Evolutionary conservation across 2,329 filamentous ascomycete genomes (phyloP).

Genomic region (Pezicula neosporulosa): DNA sequence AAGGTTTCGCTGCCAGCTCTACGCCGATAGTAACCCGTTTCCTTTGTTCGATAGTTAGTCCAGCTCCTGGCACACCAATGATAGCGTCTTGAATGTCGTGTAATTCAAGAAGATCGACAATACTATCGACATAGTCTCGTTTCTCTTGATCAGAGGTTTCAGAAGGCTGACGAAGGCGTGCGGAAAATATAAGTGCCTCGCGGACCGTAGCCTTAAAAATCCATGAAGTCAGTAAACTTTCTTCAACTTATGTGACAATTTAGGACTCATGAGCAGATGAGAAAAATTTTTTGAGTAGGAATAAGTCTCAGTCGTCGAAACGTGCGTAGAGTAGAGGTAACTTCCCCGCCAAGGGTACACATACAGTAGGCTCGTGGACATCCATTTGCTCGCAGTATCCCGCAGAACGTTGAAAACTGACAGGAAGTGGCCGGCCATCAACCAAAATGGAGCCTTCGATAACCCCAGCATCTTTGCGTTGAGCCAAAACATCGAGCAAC

Average conservation of each 20-base stretch:
- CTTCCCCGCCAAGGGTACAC: too few species aligned
- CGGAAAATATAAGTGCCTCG: conserved; percentile 81
- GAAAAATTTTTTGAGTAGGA: too few species aligned
- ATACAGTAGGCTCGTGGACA: conserved; percentile 75
- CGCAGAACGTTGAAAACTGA: conserved; percentile 69
- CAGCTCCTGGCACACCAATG: conserved; percentile 55
- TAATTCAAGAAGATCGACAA: conserved; percentile 59
- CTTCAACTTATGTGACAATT: too few species aligned
- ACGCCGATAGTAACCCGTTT: conserved; percentile 57
- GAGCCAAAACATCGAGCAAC: conserved; percentile 78
- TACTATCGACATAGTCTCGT: conserved; percentile 76
- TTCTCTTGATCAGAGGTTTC: conserved; percentile 63
- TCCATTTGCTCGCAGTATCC: conserved; percentile 91
- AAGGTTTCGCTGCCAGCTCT: conserved; percentile 49
- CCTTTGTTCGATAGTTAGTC: conserved; percentile 55
- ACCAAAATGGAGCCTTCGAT: conserved; percentile 79
- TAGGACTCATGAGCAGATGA: too few species aligned
- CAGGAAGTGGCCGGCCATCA: conserved; percentile 62
- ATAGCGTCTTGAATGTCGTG: conserved; percentile 60
- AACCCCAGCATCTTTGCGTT: conserved; percentile 82
- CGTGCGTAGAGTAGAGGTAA: too few species aligned
- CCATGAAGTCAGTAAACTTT: too few species aligned
- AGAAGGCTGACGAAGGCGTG: conserved; percentile 76
- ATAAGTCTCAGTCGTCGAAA: too few species aligned
- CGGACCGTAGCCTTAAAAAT: conserved; percentile 61